phyloP scores from a whole-genome alignment of 352 stramenopile genomes.

The Phytophthora cajani region DNA sequence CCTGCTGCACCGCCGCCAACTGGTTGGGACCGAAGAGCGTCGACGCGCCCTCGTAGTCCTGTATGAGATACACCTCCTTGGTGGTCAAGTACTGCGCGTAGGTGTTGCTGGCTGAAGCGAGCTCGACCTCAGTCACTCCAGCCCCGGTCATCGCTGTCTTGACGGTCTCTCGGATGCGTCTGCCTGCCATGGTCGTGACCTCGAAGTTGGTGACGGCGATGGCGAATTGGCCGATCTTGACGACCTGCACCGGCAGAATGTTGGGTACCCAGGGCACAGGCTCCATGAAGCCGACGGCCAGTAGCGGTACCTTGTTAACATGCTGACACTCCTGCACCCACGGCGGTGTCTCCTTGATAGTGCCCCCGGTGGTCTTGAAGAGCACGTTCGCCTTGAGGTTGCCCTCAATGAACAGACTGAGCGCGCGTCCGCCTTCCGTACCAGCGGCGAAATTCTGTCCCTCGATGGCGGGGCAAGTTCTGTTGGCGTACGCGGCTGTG shows the following conservation, averaged over 20 bases:
- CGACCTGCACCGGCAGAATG: slow-evolving; percentile 58
- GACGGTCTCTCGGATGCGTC: slow-evolving; percentile 48
- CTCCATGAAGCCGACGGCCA: slow-evolving; percentile 46
- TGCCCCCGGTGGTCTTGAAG: slow-evolving; percentile 23
- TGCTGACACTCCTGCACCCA: slow-evolving; percentile 54
- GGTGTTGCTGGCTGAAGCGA: slow-evolving; percentile 54
- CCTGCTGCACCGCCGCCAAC: slow-evolving; percentile 57
- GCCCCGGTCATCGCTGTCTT: slow-evolving; percentile 27
- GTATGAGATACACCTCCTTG: slow-evolving; percentile 58
- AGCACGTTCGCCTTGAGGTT: slow-evolving; percentile 42
- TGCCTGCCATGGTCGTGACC: slow-evolving; percentile 63
- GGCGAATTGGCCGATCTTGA: slow-evolving; percentile 56
- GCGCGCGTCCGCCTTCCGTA: slow-evolving; percentile 51
- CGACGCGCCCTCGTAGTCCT: slow-evolving; percentile 76
- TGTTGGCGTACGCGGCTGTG: slow-evolving; percentile 29
- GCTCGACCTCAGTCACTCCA: slow-evolving; percentile 46
- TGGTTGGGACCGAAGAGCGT: slow-evolving; percentile 77
- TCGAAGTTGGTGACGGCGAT: slow-evolving; percentile 66
- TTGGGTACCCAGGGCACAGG: slow-evolving; percentile 50
- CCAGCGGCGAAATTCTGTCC: slow-evolving; percentile 63
- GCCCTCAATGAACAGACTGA: slow-evolving; percentile 42
- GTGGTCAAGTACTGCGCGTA: slow-evolving; percentile 71
- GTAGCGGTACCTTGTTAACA: slow-evolving; percentile 46
- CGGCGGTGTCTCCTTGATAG: slow-evolving; percentile 20
- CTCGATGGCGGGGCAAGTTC: slow-evolving; percentile 54